Evolutionary conservation across 2,329 filamentous ascomycete genomes (phyloP), one percentile per base, ranked within the genome.

Genomic region (Colletotrichum trifolii): DNA sequence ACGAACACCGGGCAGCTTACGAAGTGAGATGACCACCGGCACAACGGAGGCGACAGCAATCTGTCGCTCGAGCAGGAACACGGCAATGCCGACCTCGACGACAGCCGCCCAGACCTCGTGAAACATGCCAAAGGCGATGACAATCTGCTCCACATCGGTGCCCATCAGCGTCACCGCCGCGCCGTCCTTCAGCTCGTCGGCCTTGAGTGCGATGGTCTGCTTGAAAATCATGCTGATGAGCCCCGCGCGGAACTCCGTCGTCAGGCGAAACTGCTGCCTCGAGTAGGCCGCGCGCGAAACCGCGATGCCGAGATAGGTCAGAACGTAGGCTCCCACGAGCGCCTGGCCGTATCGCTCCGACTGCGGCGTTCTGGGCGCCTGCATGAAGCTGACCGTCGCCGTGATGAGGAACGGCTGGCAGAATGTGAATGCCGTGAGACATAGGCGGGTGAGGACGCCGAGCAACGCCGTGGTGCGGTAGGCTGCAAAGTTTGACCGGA

Each of bases 1-100:
- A 33, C 12, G 34, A 4, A 25, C n/a, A 17, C 15, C 11, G 11
- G 42, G 17, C 12, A 25, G 54, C 7, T 82, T 73, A 66, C 76
- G 82, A 25, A 83, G 78, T 0, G 80, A 81, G 45, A 85, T 67
- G 2, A 69, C 78, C n/a, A 85, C 75, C 49, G 83, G 78, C 33
- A 79, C 70, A 1, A 78, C 67, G 60, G 78, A 79, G 1, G 77
- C 79, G 77, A 81, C 67, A 59, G 73, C 69, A 2, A 84, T 73
- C 60, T 83, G 64, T 1, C 66, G 50, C 10, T 67, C 58, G 3
- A 75, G 61, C 9, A 75, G 60, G 15, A 68, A 74, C 2, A 72
- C 67, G 10, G 71, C 71, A 17, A 74, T 47, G 2, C 35, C 69
- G 12, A 75, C 67, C 40, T 74, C 71, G 25, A 73, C 15, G 2